Percentiles rank a stretch among this genome's conserved stretches.
Conservation (phyloP, 2,329 filamentous ascomycete genomes). For the Tolypocladium tropicale region DNA sequence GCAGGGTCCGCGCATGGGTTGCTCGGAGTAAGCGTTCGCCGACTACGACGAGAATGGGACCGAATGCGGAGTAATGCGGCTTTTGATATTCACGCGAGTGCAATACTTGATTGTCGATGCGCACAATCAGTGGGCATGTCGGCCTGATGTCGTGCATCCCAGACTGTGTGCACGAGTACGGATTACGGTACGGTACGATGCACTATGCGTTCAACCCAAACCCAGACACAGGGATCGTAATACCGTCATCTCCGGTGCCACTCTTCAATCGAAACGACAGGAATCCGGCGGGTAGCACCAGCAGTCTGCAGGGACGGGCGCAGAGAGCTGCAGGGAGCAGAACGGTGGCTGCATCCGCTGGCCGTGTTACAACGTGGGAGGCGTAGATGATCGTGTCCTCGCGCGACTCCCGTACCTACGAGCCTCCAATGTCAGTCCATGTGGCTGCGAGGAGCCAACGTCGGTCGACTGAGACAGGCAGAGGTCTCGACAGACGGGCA, state of each 20-base stretch:
- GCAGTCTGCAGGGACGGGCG: background rate
- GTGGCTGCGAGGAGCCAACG: too few species aligned
- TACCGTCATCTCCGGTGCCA: background rate
- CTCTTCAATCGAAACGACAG: background rate
- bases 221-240: background rate
- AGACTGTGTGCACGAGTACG: background rate
- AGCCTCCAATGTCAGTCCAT: too few species aligned
- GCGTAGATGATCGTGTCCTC: background rate
- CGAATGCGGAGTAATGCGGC: background rate
- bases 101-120: background rate
- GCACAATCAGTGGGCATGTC: background rate
- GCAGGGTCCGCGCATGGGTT: background rate
- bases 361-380: background rate
- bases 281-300: background rate
- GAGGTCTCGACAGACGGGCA: background rate
- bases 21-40: background rate
- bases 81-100: too few species aligned
- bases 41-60: background rate
- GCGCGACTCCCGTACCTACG: too few species aligned
- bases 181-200: too few species aligned
- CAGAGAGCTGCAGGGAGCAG: background rate
- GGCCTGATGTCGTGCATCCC: background rate
- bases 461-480: background rate
- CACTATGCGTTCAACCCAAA: background rate
- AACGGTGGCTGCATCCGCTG: background rate